Evolutionary conservation across 2,329 filamentous ascomycete species (phyloP).

Genomic region (Pseudocercospora musae): DNA sequence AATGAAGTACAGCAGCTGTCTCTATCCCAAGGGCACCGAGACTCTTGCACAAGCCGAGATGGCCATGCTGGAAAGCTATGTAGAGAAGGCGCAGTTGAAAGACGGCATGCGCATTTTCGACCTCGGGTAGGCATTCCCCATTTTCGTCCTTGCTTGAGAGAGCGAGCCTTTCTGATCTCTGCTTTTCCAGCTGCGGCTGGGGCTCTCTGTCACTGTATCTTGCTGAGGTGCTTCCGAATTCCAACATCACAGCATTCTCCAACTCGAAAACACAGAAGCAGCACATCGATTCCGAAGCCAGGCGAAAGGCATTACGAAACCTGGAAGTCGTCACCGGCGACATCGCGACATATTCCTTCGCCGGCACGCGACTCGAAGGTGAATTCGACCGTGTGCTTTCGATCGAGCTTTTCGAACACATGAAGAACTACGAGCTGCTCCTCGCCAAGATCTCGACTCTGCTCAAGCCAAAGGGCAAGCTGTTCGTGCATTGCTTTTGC

Average conservation of each 20-base stretch:
- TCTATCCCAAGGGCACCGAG: constrained; percentile 62
- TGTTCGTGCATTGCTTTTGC: constrained; percentile 67
- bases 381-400: constrained; percentile 64
- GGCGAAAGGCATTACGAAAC: constrained; percentile 56
- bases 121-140: constrained; percentile 49
- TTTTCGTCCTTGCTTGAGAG: background rate
- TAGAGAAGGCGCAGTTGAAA: constrained; percentile 56
- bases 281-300: constrained; percentile 61
- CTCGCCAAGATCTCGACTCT: constrained; percentile 61
- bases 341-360: constrained; percentile 64
- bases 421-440: constrained; percentile 70
- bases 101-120: constrained; percentile 63
- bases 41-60: constrained; percentile 64
- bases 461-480: constrained; percentile 61
- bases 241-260: constrained; percentile 63
- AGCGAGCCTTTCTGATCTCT: background rate
- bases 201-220: constrained; percentile 64
- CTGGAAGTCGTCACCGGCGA: constrained; percentile 64
- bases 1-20: constrained; percentile 70
- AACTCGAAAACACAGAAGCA: constrained; percentile 67
- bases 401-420: constrained; percentile 72
- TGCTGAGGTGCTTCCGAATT: constrained; percentile 61
- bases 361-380: constrained; percentile 37
- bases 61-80: constrained; percentile 62
- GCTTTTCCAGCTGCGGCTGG: constrained; percentile 59